Percentiles rank a stretch among this genome's conserved stretches.
Evolutionary conservation across 1,284 basidiomycete species (phyloP).

Genomic region (Cutaneotrichosporon sp.): DNA sequence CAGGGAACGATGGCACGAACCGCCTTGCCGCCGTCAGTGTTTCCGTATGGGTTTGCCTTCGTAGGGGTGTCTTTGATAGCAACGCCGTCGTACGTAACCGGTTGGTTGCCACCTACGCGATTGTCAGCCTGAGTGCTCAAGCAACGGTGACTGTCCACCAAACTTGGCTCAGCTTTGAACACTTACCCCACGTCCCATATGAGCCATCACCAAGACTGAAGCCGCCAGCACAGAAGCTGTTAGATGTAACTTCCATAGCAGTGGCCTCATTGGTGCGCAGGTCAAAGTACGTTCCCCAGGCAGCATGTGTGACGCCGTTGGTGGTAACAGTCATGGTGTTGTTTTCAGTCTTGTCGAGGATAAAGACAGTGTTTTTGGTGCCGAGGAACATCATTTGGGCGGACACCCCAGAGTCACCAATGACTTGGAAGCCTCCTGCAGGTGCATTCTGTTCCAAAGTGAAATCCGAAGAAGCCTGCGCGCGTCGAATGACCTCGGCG

Average conservation of each 20-base stretch:
- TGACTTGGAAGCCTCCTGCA: slow-evolving; percentile 35
- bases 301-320: slow-evolving; percentile 37
- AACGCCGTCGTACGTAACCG: slow-evolving; percentile 64
- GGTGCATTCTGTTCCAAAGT: slow-evolving; percentile 10
- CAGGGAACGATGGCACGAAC: slow-evolving; percentile 67
- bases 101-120: slow-evolving; percentile 56
- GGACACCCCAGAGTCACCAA: slow-evolving; percentile 49
- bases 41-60: slow-evolving; percentile 48
- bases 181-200: slow-evolving; percentile 1
- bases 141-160: too few species aligned
- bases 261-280: slow-evolving; percentile 47
- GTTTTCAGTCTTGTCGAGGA: slow-evolving; percentile 55
- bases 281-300: slow-evolving; percentile 51
- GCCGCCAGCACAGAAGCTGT: slow-evolving; percentile 65
- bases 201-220: slow-evolving; percentile 50
- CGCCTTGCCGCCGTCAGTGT: slow-evolving; percentile 62
- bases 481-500: slow-evolving; percentile 19
- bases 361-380: slow-evolving; percentile 49
- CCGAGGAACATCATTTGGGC: slow-evolving; percentile 49
- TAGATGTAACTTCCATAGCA: slow-evolving; percentile 66
- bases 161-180: not conserved
- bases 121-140: too few species aligned
- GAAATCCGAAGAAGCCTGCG: not conserved
- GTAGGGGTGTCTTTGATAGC: slow-evolving; percentile 48
- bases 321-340: slow-evolving; percentile 58